Percentiles rank a stretch among this genome's conserved stretches.
These are phyloP conservation scores for Spirogloea muscicola DNA, from an alignment of 139 green algal genomes.

Conservation along the genomic window DNA sequence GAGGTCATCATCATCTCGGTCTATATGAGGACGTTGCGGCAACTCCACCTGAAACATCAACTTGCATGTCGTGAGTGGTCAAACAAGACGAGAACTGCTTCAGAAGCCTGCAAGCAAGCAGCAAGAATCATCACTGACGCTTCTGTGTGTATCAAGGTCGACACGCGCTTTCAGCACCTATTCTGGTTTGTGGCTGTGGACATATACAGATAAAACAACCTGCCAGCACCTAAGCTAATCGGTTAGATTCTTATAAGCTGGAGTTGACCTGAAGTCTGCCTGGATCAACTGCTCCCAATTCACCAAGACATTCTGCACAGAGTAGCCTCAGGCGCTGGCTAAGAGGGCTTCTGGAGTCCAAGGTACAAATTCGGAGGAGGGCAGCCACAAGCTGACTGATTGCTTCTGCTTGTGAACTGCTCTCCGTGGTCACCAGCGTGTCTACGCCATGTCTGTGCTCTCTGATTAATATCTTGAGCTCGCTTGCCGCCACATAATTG, in stretches of 20 bases:
- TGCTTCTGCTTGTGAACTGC: background rate
- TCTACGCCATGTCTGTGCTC: background rate
- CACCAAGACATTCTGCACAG: slow-evolving; percentile 47
- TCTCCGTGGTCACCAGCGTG: slow-evolving; percentile 9
- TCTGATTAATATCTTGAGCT: slow-evolving; percentile 27
- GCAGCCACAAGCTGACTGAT: slow-evolving; percentile 31
- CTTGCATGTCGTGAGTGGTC: too few species aligned
- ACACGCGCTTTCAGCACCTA: background rate
- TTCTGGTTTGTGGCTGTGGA: too few species aligned
- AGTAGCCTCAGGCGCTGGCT: slow-evolving; percentile 24
- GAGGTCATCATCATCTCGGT: slow-evolving; percentile 27
- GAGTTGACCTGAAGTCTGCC: slow-evolving; percentile 14
- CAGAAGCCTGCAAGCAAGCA: too few species aligned
- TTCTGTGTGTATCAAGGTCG: background rate
- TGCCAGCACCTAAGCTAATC: too few species aligned
- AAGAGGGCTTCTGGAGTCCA: slow-evolving; percentile 5
- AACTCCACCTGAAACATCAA: slow-evolving; percentile 13
- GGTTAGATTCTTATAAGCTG: too few species aligned
- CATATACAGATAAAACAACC: too few species aligned
- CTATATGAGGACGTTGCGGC: background rate
- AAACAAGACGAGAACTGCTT: too few species aligned
- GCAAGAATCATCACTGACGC: too few species aligned
- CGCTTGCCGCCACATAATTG: slow-evolving; percentile 9
- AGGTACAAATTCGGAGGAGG: slow-evolving; percentile 42
- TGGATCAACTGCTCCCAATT: slow-evolving; percentile 50